These are phyloP conservation scores for Noccaea caerulescens DNA, from an alignment of 345 rosid species.

Conservation along the genomic window DNA sequence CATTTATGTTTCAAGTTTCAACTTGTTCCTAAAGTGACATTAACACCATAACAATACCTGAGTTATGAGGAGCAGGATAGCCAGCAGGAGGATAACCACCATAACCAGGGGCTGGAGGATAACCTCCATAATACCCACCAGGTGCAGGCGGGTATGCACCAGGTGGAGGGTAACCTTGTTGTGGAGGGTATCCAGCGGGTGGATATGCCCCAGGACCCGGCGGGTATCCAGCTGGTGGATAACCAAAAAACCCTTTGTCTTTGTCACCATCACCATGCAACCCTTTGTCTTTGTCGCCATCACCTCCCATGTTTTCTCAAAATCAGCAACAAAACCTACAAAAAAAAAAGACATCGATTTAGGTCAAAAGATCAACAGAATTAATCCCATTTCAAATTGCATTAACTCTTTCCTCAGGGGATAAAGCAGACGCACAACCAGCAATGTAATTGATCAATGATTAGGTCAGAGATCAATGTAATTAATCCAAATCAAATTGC, in stretches of 20 bases:
- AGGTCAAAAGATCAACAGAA: slow-evolving; percentile 1
- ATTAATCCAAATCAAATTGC: slow-evolving; percentile 12
- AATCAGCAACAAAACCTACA: slow-evolving; percentile 25
- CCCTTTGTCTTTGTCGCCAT: slow-evolving; percentile 40
- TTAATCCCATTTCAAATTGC: neutral
- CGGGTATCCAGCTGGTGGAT: slow-evolving; percentile 38
- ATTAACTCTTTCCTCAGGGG: neutral
- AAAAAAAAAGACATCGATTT: neutral
- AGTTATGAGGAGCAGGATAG: slow-evolving; percentile 52
- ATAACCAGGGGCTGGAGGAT: slow-evolving; percentile 56
- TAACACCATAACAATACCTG: slow-evolving; percentile 49
- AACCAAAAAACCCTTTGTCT: slow-evolving; percentile 46
- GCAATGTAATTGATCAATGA: neutral
- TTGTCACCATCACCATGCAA: slow-evolving; percentile 22
- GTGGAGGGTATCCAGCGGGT: slow-evolving; percentile 38
- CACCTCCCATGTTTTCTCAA: slow-evolving; percentile 44
- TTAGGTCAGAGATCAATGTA: slow-evolving; percentile 15
- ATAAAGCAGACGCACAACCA: neutral
- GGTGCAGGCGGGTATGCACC: slow-evolving; percentile 35
- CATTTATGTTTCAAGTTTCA: neutral
- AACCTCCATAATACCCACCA: slow-evolving; percentile 44
- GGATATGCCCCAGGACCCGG: slow-evolving; percentile 29
- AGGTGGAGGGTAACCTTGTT: slow-evolving; percentile 46
- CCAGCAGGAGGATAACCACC: slow-evolving; percentile 51
- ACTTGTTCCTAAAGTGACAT: neutral